Evolutionary conservation across 805 yeast species (phyloP).

Genomic region (Alloascoidea hylecoeti): DNA sequence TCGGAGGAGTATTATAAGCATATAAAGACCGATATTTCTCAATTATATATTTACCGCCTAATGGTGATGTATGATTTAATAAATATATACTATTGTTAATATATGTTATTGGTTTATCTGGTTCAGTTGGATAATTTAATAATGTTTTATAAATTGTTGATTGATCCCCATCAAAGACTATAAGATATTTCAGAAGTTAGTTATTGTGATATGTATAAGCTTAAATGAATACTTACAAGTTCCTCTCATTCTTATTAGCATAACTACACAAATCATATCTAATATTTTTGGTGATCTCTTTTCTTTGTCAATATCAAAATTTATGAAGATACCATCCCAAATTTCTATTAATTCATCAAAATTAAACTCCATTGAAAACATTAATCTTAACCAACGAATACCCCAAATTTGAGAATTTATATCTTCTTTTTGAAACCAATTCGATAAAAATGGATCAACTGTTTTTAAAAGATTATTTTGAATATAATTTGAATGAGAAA

Average conservation of each 20-base stretch:
- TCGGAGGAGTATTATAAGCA: too few relatives aligned
- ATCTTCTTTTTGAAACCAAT: neutral
- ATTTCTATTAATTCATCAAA: conserved; percentile 12
- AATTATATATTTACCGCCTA: conserved; percentile 10
- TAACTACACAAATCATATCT: conserved; percentile 17
- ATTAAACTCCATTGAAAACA: conserved; percentile 20
- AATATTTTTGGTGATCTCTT: too few relatives aligned
- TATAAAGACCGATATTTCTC: too few relatives aligned
- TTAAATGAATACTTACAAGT: conserved; percentile 1
- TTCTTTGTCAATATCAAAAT: conserved; percentile 17
- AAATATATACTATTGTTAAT: conserved; percentile 13
- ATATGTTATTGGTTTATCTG: conserved; percentile 7
- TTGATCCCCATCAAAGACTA: conserved; percentile 1
- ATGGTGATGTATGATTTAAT: conserved; percentile 7
- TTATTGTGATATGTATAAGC: neutral
- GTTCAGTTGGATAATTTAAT: neutral
- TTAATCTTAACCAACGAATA: conserved; percentile 18
- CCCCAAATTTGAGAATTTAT: neutral
- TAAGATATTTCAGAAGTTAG: neutral
- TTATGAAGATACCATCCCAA: conserved; percentile 21
- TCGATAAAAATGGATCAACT: conserved; percentile 14
- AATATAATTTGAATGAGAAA: conserved; percentile 14
- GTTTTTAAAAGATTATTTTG: conserved; percentile 15
- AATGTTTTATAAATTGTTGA: neutral
- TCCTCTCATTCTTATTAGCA: conserved; percentile 16